These are phyloP conservation scores for Penicillium sp. DNA, from an alignment of 2,329 filamentous ascomycete species.

Conservation along the genomic window DNA sequence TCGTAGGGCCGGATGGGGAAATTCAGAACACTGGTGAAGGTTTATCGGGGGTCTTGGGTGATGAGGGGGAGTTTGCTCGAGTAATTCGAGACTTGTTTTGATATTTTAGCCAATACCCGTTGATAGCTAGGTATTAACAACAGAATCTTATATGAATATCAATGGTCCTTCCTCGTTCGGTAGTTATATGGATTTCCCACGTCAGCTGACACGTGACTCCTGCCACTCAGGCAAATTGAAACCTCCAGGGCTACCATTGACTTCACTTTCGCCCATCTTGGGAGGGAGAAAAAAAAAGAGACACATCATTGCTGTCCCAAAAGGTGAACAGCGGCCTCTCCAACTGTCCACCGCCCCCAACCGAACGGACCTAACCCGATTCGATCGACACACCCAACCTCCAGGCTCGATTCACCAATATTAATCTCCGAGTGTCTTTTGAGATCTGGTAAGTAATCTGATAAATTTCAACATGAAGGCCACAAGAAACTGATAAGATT, in stretches of 20 bases:
- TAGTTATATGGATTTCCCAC: neutral
- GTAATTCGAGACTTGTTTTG: constrained; percentile 61
- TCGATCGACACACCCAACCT: constrained; percentile 8
- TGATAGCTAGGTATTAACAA: neutral
- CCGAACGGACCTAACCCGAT: constrained; percentile 19
- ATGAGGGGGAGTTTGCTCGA: constrained; percentile 59
- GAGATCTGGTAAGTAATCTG: constrained; percentile 6
- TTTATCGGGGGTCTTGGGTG: constrained; percentile 48
- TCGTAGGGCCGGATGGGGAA: constrained; percentile 38
- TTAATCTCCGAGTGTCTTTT: neutral
- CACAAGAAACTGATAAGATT: constrained; percentile 18
- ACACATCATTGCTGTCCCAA: neutral
- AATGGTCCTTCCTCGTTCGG: neutral
- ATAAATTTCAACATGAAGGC: neutral
- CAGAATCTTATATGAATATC: neutral
- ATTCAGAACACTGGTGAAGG: constrained; percentile 45
- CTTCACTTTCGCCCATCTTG: constrained; percentile 1
- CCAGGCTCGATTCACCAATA: neutral
- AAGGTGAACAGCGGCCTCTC: neutral
- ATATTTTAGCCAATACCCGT: constrained; percentile 11
- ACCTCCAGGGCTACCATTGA: neutral
- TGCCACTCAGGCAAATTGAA: neutral
- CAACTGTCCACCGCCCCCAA: constrained; percentile 26
- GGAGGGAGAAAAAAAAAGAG: neutral
- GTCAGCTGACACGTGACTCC: neutral